A percentile compares a stretch with the other conserved stretches of the same genome.
phyloP scores from a whole-genome alignment of 164 flowering plant genomes.

The Tinospora cordifolia region DNA sequence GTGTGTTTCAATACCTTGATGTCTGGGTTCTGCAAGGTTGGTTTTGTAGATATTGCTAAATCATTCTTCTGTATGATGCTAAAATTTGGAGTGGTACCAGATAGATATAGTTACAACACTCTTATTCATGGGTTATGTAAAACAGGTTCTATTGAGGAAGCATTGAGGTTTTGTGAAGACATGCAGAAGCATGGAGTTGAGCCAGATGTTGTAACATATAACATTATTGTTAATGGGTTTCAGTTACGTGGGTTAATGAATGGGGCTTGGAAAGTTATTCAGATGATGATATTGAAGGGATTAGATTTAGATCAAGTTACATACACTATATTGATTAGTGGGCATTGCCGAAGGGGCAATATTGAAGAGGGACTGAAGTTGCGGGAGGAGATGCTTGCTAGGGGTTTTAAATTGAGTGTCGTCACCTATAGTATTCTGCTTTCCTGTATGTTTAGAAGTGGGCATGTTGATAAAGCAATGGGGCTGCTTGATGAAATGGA shows the following conservation, averaged over 20 bases:
- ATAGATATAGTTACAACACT: constrained; percentile 60
- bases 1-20: constrained; percentile 55
- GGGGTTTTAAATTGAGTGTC: constrained; percentile 36
- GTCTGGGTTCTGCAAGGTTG: constrained; percentile 53
- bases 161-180: constrained; percentile 39
- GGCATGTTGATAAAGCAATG: constrained; percentile 42
- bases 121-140: constrained; percentile 66
- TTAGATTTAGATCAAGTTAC: constrained; percentile 37
- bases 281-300: constrained; percentile 38
- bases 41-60: constrained; percentile 48
- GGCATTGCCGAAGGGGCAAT: constrained; percentile 47
- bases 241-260: constrained; percentile 35
- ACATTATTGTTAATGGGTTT: constrained; percentile 54
- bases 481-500: constrained; percentile 45
- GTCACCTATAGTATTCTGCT: constrained; percentile 43
- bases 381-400: constrained; percentile 39
- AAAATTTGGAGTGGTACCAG: constrained; percentile 54
- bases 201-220: constrained; percentile 62
- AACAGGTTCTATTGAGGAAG: constrained; percentile 62
- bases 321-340: constrained; percentile 46
- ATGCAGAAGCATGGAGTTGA: constrained; percentile 55
- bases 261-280: constrained; percentile 35
- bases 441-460: constrained; percentile 51
- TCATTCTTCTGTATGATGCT: constrained; percentile 58
- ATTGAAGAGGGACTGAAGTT: constrained; percentile 42